Evolutionary conservation across 305 asterid genomes (phyloP), one percentile per base, ranked within the genome.

Genomic region (Petunia hybrid): DNA sequence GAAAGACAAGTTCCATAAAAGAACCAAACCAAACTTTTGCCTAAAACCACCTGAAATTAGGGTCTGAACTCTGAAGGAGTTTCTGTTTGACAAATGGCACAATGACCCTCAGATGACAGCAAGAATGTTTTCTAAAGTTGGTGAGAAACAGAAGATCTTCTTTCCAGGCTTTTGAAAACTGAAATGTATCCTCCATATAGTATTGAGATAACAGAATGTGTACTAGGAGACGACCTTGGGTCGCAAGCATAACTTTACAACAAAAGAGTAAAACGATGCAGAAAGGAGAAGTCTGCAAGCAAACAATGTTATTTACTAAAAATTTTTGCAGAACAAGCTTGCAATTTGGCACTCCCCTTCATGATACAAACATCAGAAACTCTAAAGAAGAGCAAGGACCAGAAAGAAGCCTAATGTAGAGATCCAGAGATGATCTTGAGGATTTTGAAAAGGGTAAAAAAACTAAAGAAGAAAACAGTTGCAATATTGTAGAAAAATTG

Each of bases 261-360:
- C 61, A 71, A 71, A 70, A 12, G 77, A 71, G 61, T 71, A 31
- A 70, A 10, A 10, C 31, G 6, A 48, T 48, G 46, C 61, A 31
- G 48, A 31, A 38, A 71, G n/a, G 4, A 12, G 61, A 71, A 46
- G 42, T 70, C 41, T 13, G 55, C 1, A 45, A 70, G 59, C 22
- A 9, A 70, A 48, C 10, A 43, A 41, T 45, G 2, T 70, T 9
- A 12, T 5, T 70, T 45, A 22, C 22, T n/a, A 46, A 70, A 70
- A 16, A 5, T 1, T 22, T 70, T 70, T 46, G 77, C 60, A 45
- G 10, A 46, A 46, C 2, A 70, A 45, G 77, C 42, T 64, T 38
- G 45, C 70, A 38, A 64, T 36, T 36, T 8, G 22, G 45, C 70
- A 38, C 70, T 64, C 5, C 43, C n/a, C 41, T 36, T 42, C 69